Evolutionary conservation across 306 rosid species (phyloP), one percentile per base, ranked within the genome.

Genomic region (Gastrolobium bilobum): DNA sequence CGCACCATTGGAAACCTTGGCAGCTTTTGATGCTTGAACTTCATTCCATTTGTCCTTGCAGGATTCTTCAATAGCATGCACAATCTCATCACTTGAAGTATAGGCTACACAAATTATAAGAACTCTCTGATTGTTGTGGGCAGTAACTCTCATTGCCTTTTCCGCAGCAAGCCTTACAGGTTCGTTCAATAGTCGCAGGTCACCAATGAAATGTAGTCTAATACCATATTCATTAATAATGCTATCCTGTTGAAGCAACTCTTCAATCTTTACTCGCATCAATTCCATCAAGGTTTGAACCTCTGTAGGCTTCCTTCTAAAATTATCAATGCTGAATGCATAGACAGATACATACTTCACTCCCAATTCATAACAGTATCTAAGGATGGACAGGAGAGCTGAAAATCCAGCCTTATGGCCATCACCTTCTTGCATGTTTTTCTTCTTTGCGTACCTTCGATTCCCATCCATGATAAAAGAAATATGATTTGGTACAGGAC

Each of bases 401-500:
- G 77, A 48, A 83, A 81, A 91, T 46, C 97, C 95, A 48, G 91
- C 89, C 81, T 68, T 86, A 60, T 89, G 92, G 52, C 99, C 95
- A 59, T 57, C 85, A 72, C 89, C 91, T 63, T 76, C 87, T 3
- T 15, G 81, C 75, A 85, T 26, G 84, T 79, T 84, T 43, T 71
- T 78, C 84, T 81, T 88, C 83, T 81, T 92, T 8, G 95, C 95
- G 69, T 67, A 89, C 86, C 99, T 89, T 71, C 94, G 80, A 84
- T 94, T 94, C 11, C 97, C 99, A 84, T 94, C 97, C 94, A 94
- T 91, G 80, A 94, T 90, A 88, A 94, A 92, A 68, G 97, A 86
- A 63, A 94, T 79, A 87, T 94, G 97, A 58, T 80, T 62, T 38
- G 97, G 97, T 79, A 91, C 74, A 6, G 92, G 89, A 61, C 99